These are phyloP conservation scores for Phytopythium delawarense DNA, from an alignment of 352 stramenopile genomes.

Conservation along the genomic window DNA sequence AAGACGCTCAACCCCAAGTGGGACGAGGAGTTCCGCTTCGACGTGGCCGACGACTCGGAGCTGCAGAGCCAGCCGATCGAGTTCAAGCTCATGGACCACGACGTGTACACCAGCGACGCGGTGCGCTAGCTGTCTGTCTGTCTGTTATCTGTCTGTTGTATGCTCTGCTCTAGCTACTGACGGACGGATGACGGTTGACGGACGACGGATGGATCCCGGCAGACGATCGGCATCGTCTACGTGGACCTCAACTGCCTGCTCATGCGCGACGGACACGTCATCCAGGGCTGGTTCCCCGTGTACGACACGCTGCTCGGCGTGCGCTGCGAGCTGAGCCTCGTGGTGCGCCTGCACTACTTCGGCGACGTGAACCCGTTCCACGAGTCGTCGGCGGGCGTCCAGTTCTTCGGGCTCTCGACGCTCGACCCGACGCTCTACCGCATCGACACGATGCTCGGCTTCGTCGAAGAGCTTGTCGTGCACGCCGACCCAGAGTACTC, in stretches of 20 bases:
- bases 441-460: constrained; percentile 90
- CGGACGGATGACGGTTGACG: no score
- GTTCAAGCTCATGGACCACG: constrained; percentile 96
- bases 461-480: constrained; percentile 96
- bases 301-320: constrained; percentile 97
- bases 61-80: constrained; percentile 98
- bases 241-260: constrained; percentile 98
- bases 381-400: constrained; percentile 96
- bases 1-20: constrained; percentile 96
- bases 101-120: constrained; percentile 92
- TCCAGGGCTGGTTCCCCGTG: constrained; percentile 98
- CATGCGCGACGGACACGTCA: constrained; percentile 88
- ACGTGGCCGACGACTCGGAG: constrained; percentile 97
- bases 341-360: constrained; percentile 96
- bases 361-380: constrained; percentile 97
- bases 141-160: neutral
- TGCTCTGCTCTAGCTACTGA: no score
- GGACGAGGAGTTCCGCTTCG: constrained; percentile 98
- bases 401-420: constrained; percentile 96
- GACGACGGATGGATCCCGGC: neutral
- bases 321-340: constrained; percentile 92
- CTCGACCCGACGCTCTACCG: constrained; percentile 88
- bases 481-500: constrained; percentile 98
- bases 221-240: constrained; percentile 96
- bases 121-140: constrained; percentile 8